These are phyloP conservation scores for Ilex aquifolium DNA, from an alignment of 257 asterid genomes.

Conservation along the genomic window DNA sequence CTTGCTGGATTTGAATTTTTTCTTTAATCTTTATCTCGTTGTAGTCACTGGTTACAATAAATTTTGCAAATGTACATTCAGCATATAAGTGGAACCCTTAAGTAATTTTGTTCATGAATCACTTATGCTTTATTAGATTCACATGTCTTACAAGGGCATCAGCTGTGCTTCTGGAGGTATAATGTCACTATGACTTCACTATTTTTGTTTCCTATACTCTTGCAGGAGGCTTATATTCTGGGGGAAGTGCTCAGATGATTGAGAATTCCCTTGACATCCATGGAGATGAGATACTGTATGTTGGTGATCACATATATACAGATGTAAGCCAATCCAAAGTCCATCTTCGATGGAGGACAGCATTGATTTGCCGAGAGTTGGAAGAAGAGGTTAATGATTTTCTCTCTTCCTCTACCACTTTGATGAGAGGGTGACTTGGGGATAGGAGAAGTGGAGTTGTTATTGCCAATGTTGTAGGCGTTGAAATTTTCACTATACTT, in stretches of 20 bases:
- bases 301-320: slow-evolving; percentile 89
- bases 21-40: no score
- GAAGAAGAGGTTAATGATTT: slow-evolving; percentile 66
- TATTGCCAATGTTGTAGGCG: no score
- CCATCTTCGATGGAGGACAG: slow-evolving; percentile 94
- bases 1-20: no score
- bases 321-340: slow-evolving; percentile 93
- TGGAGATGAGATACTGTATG: slow-evolving; percentile 87
- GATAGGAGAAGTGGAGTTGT: neutral
- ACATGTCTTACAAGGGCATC: neutral
- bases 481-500: no score
- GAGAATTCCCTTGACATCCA: slow-evolving; percentile 78
- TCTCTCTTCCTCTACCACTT: slow-evolving; percentile 4
- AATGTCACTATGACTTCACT: no score
- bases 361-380: slow-evolving; percentile 81
- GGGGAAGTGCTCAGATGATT: slow-evolving; percentile 94
- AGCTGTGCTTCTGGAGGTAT: no score
- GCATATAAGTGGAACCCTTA: no score
- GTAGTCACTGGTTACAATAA: no score
- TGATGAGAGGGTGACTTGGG: neutral
- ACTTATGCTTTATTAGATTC: neutral
- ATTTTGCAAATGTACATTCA: no score
- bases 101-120: neutral
- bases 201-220: no score
- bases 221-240: slow-evolving; percentile 78